These are phyloP conservation scores for Pythium myriotylum DNA, from an alignment of 352 stramenopile species.

Conservation along the genomic window DNA sequence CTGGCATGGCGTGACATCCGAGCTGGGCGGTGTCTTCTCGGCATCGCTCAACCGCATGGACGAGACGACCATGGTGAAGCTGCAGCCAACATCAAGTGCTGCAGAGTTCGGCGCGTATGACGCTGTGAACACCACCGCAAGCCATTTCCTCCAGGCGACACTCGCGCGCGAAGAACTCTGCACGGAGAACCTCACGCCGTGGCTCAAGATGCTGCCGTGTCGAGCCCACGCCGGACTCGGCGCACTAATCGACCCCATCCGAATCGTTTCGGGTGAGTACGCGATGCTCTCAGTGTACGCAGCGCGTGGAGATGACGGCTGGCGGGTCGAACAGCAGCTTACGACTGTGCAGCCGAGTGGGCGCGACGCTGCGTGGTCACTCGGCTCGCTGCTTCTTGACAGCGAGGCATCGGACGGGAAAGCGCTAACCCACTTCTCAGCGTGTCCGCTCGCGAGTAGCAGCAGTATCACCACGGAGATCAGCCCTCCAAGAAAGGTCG, in stretches of 20 bases:
- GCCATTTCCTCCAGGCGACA: slow-evolving; percentile 58
- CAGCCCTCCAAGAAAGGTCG: slow-evolving; percentile 1
- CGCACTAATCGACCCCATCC: slow-evolving; percentile 72
- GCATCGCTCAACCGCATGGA: slow-evolving; percentile 85
- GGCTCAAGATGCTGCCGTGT: slow-evolving; percentile 89
- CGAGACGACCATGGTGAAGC: slow-evolving; percentile 39
- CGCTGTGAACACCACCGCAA: slow-evolving; percentile 20
- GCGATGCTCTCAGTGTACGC: slow-evolving; percentile 62
- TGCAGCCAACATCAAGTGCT: slow-evolving; percentile 12
- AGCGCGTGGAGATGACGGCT: slow-evolving; percentile 25
- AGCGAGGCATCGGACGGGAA: not conserved
- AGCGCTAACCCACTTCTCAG: not conserved
- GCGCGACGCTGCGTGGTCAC: slow-evolving; percentile 36
- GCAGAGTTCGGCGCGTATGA: slow-evolving; percentile 23
- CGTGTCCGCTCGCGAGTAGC: slow-evolving; percentile 18
- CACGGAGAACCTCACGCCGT: slow-evolving; percentile 88
- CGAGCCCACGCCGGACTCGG: slow-evolving; percentile 63
- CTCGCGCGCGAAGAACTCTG: slow-evolving; percentile 84
- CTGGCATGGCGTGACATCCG: slow-evolving; percentile 72
- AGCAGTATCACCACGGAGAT: slow-evolving; percentile 13
- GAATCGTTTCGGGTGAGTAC: slow-evolving; percentile 73
- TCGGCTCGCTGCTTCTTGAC: slow-evolving; percentile 53
- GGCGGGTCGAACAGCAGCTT: slow-evolving; percentile 59
- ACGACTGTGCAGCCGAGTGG: slow-evolving; percentile 47
- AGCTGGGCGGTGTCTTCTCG: slow-evolving; percentile 81